Evolutionary conservation across 306 rosid species (phyloP), one percentile per base, ranked within the genome.

Genomic region (Malus fusca): DNA sequence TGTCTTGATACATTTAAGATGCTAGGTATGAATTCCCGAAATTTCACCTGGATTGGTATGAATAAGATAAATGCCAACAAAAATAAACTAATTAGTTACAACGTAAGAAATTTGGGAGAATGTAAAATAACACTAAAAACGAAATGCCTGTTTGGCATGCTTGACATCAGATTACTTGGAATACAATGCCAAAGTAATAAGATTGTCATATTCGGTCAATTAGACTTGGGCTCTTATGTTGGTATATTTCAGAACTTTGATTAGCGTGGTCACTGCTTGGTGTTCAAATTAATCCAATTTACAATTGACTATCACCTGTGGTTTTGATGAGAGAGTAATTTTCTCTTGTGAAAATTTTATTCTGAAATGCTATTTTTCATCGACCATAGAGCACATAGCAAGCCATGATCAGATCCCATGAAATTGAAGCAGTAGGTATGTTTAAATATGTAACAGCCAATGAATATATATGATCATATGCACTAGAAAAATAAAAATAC

Each of bases 21-120:
- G 90, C 99, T 92, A 75, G 98, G 99, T 82, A 96, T 96, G 82
- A 96, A 96, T 61, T 92, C 97, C 67, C 98, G 93, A 74, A 96
- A 96, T 82, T 89, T 92, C 79, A 90, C 88, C 99, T 96, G 88
- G 69, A 73, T 18, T 33, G 56, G 71, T 35, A 58, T 30, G 13
- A 21, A 51, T 18, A 72, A 59, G 40, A 37, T 23, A 15, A 59
- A 59, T 59, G 55, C 17, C 18, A 72, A 62, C 3, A 17, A 37
- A 43, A 61, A 10, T 6, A 9, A 53, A 33, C 13, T 58, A 14
- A 55, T 58, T 14, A 58, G 76, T 23, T 37, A 22, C 55, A n/a
- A 33, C 9, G 68, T 22, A 22, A 40, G 67, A 21, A 42, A 53
- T 66, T 35, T 18, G 17, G 28, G 11, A 37, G 31, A 22, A 40